phyloP scores from a whole-genome alignment of 1,284 basidiomycete species.

The Wallemia ichthyophaga region DNA sequence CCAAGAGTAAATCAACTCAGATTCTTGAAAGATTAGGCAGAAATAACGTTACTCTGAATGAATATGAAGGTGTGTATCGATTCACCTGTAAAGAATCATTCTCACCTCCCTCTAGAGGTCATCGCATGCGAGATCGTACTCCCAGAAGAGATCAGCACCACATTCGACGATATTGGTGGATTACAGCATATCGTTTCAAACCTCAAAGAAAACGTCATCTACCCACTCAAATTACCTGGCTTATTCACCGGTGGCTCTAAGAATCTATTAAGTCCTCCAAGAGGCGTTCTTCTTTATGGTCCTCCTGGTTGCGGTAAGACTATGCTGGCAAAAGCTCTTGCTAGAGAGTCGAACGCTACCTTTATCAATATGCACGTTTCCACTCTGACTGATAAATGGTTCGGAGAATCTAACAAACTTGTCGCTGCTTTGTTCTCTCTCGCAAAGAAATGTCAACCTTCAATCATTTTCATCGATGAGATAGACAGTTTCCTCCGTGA shows the following conservation, averaged over 20 bases:
- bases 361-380: constrained; percentile 74
- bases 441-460: constrained; percentile 40
- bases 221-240: constrained; percentile 70
- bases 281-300: constrained; percentile 59
- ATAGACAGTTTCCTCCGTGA: constrained; percentile 74
- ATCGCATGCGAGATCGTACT: constrained; percentile 23
- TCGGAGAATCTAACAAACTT: constrained; percentile 92
- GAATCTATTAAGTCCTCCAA: constrained; percentile 28
- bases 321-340: constrained; percentile 59
- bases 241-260: constrained; percentile 48
- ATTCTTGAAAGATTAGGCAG: constrained; percentile 14
- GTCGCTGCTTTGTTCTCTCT: constrained; percentile 56
- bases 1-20: constrained; percentile 13
- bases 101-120: constrained; percentile 16
- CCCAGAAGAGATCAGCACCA: constrained; percentile 20
- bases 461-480: constrained; percentile 54
- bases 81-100: constrained; percentile 14
- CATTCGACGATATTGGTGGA: constrained; percentile 55
- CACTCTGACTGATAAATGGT: constrained; percentile 72
- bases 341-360: constrained; percentile 82
- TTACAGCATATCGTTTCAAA: constrained; percentile 72
- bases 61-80: constrained; percentile 7
- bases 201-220: constrained; percentile 83
- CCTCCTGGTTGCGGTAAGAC: constrained; percentile 84
- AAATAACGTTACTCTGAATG: constrained; percentile 13